These are phyloP conservation scores for Botrytis fragariae DNA, from an alignment of 2,329 filamentous ascomycete genomes.

Conservation along the genomic window DNA sequence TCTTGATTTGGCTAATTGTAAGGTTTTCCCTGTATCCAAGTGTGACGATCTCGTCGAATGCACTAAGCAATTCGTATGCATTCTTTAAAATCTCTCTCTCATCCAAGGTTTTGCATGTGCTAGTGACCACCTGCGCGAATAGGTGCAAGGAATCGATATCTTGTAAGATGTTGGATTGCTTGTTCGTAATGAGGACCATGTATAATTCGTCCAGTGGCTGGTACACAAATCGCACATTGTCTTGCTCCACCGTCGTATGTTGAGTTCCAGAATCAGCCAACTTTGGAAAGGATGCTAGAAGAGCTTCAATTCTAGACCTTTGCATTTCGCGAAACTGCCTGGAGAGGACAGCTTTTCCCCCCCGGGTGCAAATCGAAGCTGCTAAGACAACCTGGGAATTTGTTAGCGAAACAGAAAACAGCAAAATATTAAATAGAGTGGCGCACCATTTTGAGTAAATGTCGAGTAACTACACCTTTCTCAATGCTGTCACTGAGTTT, in stretches of 20 bases:
- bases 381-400: slow-evolving; percentile 82
- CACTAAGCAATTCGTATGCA: slow-evolving; percentile 92
- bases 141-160: slow-evolving; percentile 98
- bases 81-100: slow-evolving; percentile 94
- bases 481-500: slow-evolving; percentile 19
- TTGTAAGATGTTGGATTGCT: slow-evolving; percentile 98
- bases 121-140: slow-evolving; percentile 95
- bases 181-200: slow-evolving; percentile 99
- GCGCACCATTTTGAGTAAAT: slow-evolving; percentile 27
- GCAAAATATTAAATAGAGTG: background rate
- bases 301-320: slow-evolving; percentile 90
- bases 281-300: slow-evolving; percentile 96
- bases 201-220: slow-evolving; percentile 98
- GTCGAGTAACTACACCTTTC: slow-evolving; percentile 6
- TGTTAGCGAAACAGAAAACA: slow-evolving; percentile 24
- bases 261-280: slow-evolving; percentile 93
- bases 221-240: slow-evolving; percentile 99
- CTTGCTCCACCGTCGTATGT: slow-evolving; percentile 97
- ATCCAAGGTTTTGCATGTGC: slow-evolving; percentile 92
- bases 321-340: slow-evolving; percentile 98
- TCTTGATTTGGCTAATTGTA: slow-evolving; percentile 96
- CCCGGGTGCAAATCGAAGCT: slow-evolving; percentile 97
- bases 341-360: slow-evolving; percentile 96
- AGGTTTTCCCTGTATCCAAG: slow-evolving; percentile 95
- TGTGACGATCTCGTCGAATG: slow-evolving; percentile 96